Percentiles rank a stretch among this genome's conserved stretches.
phyloP scores from a whole-genome alignment of 202 grass and related monocot genomes.

The Musa balbisiana region DNA sequence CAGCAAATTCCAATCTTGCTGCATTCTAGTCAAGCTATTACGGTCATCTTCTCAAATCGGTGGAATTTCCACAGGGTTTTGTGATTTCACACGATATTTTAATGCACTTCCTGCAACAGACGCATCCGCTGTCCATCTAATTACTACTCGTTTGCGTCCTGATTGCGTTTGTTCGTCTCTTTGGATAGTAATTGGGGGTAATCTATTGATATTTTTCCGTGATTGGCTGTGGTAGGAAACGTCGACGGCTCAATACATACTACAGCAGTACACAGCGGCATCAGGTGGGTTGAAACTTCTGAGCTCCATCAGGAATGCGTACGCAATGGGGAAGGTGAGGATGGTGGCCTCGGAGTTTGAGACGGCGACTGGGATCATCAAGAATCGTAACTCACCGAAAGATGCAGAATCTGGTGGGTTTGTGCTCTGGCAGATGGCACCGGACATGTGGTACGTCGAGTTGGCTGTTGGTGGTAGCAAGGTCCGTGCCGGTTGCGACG shows the following conservation, averaged over 20 bases:
- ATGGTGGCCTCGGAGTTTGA: conserved; percentile 1
- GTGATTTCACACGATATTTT: not conserved
- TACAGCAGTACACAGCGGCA: not conserved
- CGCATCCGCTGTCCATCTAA: not conserved
- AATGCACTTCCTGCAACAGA: not conserved
- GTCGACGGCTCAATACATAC: conserved; percentile 1
- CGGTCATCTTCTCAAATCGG: not conserved
- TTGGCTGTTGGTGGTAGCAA: not conserved
- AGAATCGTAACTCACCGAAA: not conserved
- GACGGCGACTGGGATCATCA: not conserved
- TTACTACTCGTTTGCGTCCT: not conserved
- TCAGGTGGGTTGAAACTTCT: not conserved
- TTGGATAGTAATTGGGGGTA: not conserved
- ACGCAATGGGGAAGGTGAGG: conserved; percentile 2
- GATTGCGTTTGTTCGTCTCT: not conserved
- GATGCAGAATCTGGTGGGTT: not conserved
- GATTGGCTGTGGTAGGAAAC: not conserved
- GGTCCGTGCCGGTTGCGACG: not conserved
- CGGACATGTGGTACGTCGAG: not conserved
- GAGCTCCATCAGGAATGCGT: conserved; percentile 6
- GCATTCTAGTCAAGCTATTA: no score
- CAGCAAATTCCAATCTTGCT: not conserved
- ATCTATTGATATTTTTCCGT: not conserved
- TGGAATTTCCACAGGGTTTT: not conserved
- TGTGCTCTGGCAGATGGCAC: conserved; percentile 6